Percentiles rank a stretch among this genome's conserved stretches.
Evolutionary conservation across 768 basidiomycete species (phyloP).

Genomic region (Heimioporus sp.): DNA sequence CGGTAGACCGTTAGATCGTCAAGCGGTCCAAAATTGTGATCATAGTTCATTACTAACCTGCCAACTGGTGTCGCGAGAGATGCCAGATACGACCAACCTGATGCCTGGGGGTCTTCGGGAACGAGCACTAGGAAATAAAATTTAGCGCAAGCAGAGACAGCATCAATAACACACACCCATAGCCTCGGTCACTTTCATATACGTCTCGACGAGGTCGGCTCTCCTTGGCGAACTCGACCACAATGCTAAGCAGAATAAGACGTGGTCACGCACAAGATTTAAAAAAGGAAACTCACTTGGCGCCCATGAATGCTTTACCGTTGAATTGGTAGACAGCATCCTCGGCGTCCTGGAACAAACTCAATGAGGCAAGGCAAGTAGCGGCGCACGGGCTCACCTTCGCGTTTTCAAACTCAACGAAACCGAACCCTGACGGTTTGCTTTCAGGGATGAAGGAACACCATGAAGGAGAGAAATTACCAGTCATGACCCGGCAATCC

Average conservation of each 20-base stretch:
- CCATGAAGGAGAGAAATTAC: constrained; percentile 41
- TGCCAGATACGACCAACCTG: constrained; percentile 81
- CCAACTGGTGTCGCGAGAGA: constrained; percentile 96
- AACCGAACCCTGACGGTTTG: constrained; percentile 74
- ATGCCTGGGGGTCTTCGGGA: constrained; percentile 77
- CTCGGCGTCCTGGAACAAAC: constrained; percentile 75
- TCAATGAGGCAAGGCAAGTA: constrained; percentile 8
- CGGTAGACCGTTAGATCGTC: constrained; percentile 22
- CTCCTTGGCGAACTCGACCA: constrained; percentile 96
- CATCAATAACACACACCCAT: constrained; percentile 45
- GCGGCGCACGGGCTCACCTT: constrained; percentile 43
- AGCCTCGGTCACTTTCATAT: constrained; percentile 56
- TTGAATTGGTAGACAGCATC: constrained; percentile 87
- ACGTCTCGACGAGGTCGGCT: constrained; percentile 78
- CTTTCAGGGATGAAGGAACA: constrained; percentile 12
- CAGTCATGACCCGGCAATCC: constrained; percentile 94
- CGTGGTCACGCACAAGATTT: background rate
- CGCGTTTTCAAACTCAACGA: constrained; percentile 91
- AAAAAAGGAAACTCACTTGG: constrained; percentile 41
- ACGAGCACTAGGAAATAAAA: constrained; percentile 47
- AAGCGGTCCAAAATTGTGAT: background rate
- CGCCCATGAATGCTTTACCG: constrained; percentile 87
- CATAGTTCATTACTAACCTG: constrained; percentile 68
- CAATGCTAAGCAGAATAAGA: constrained; percentile 55
- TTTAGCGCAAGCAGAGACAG: constrained; percentile 10